These are phyloP conservation scores for Leucaena leucocephala DNA, from an alignment of 306 rosid genomes.

Conservation along the genomic window DNA sequence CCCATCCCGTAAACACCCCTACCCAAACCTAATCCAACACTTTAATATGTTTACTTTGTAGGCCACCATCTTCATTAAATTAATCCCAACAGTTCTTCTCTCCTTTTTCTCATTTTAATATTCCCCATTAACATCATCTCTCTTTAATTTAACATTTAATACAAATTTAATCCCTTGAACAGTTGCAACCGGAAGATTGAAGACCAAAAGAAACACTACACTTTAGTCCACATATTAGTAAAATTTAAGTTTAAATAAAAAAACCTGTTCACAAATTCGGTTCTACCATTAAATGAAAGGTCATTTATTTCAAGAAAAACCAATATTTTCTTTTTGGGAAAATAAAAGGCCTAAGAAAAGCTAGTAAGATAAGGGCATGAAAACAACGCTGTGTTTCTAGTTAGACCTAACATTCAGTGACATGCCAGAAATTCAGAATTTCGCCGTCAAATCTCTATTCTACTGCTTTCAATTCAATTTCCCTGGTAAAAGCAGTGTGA, in stretches of 20 bases:
- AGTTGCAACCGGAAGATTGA: neutral
- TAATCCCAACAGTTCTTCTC: neutral
- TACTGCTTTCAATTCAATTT: neutral
- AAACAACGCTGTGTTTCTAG: neutral
- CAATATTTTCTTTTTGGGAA: neutral
- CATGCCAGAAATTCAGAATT: neutral
- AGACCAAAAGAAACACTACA: neutral
- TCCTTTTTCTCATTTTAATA: neutral
- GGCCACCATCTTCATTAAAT: neutral
- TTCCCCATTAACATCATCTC: neutral
- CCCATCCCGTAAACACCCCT: no score
- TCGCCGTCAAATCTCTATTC: neutral
- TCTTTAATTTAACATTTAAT: neutral
- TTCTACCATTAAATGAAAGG: neutral
- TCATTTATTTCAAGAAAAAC: no score
- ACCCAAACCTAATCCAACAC: no score
- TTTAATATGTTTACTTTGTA: neutral
- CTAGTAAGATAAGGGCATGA: neutral
- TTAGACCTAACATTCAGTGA: neutral
- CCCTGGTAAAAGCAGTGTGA: neutral
- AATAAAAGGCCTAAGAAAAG: neutral
- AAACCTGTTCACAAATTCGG: neutral
- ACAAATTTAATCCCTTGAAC: neutral
- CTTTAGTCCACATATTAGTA: neutral
- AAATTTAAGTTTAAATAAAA: neutral